Evolutionary conservation across 805 yeast genomes (phyloP), one percentile per base, ranked within the genome.

Genomic region (Cyberlindnera veronae): DNA sequence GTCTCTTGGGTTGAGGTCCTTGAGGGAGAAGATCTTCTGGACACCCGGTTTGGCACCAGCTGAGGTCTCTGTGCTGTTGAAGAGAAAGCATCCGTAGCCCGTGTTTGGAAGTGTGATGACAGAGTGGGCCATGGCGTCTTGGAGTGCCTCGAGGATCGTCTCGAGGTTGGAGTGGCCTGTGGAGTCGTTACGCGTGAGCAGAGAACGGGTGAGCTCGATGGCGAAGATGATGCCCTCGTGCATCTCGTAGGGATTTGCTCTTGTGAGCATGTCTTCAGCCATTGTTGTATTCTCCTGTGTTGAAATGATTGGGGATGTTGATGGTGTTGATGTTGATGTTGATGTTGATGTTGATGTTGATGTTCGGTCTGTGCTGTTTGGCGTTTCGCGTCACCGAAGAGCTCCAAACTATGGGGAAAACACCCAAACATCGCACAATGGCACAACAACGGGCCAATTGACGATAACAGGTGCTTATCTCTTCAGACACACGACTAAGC

Each of bases 71-170:
- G 47, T 52, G 59, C 75, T 74, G 54, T 74, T 77, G 61, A 75
- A 77, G 13, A 84, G 55, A 52, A 80, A 76, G 34, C 89, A 74
- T 0, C 96, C 97, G 19, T 87, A 66, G 0, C 87, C 90, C 2
- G 91, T 82, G 32, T 69, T 67, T 1, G 89, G 86, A 28, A 76
- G 61, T 0, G 82, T 70, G 24, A 84, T 77, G 2, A 84, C 77
- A 42, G 86, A 65, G 35, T 78, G 81, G 3, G 81, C 68, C 63
- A 88, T 74, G 26, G 87, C 63, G n/a, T 76, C 78, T 38, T 72
- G 66, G 6, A 85, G 66, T 2, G 84, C 71, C 12, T 68, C 68
- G 14, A 90, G 54, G 9, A 83, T 77, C 45, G 72, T 77, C 23
- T 64, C 50, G 7, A 81, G 51, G 47, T 74, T 77, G n/a, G 68